These are phyloP conservation scores for apple (Malus domestica) DNA, from an alignment of 306 rosid genomes.

Conservation along the genomic window DNA sequence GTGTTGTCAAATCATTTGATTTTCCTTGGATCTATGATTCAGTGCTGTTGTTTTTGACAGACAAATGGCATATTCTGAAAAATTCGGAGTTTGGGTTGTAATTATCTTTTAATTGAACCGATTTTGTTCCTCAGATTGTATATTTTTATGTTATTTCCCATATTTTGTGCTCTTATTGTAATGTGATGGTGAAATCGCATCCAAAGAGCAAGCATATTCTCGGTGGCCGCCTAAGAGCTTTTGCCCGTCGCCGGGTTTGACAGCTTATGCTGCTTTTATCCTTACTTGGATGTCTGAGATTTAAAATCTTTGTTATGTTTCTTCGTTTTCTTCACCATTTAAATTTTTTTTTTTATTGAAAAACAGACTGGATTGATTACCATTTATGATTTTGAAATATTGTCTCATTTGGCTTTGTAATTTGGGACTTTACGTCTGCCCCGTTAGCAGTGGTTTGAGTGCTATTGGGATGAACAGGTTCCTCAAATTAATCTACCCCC, in stretches of 20 bases:
- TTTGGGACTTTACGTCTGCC: too few relatives aligned
- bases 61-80: not conserved
- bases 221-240: not conserved
- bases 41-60: not conserved
- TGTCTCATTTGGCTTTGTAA: too few relatives aligned
- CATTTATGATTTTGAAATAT: too few relatives aligned
- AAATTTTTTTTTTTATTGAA: too few relatives aligned
- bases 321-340: too few relatives aligned
- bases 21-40: not conserved
- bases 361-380: too few relatives aligned
- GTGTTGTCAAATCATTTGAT: not conserved
- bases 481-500: not conserved
- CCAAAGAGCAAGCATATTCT: not conserved
- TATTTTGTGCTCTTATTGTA: not conserved
- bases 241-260: too few relatives aligned
- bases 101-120: not conserved
- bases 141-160: not conserved
- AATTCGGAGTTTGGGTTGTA: too few relatives aligned
- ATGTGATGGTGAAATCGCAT: not conserved
- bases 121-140: not conserved
- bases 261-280: not conserved
- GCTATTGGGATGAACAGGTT: too few relatives aligned
- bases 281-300: not conserved
- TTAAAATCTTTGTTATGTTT: too few relatives aligned
- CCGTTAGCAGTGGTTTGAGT: too few relatives aligned